Conservation (phyloP, 495 filamentous ascomycete species). For the Podospora appendiculata region DNA sequence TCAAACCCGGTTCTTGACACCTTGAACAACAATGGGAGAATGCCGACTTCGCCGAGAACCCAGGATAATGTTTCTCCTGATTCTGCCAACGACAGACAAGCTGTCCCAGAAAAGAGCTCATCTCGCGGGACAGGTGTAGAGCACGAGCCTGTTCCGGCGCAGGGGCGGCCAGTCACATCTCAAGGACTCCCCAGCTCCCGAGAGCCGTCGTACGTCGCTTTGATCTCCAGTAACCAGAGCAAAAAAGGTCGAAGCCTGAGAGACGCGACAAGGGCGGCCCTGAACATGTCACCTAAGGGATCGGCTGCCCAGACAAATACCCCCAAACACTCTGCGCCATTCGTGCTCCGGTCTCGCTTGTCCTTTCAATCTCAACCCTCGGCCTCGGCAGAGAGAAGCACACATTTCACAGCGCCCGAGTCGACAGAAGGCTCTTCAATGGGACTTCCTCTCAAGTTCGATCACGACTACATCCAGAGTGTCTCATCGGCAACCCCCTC, state of each 20-base stretch:
- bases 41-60: neutral
- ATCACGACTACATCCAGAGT: neutral
- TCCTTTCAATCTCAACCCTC: slow-evolving; percentile 1
- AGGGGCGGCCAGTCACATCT: slow-evolving; percentile 11
- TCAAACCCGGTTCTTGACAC: too few relatives aligned
- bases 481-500: neutral
- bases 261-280: slow-evolving; percentile 17
- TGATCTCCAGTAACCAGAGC: slow-evolving; percentile 5
- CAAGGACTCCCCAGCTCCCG: slow-evolving; percentile 11
- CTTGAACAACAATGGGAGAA: neutral
- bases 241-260: slow-evolving; percentile 18
- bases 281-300: slow-evolving; percentile 10
- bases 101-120: neutral
- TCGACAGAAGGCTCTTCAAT: neutral
- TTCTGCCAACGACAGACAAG: neutral
- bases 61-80: neutral
- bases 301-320: neutral
- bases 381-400: neutral
- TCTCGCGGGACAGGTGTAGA: neutral
- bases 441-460: neutral
- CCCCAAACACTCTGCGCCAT: slow-evolving; percentile 6
- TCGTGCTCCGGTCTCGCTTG: slow-evolving; percentile 9
- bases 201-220: slow-evolving; percentile 9
- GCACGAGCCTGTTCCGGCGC: neutral
- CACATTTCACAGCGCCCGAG: neutral